These are phyloP conservation scores for Tulasnella sp. DNA, from an alignment of 768 basidiomycete genomes.

Conservation along the genomic window DNA sequence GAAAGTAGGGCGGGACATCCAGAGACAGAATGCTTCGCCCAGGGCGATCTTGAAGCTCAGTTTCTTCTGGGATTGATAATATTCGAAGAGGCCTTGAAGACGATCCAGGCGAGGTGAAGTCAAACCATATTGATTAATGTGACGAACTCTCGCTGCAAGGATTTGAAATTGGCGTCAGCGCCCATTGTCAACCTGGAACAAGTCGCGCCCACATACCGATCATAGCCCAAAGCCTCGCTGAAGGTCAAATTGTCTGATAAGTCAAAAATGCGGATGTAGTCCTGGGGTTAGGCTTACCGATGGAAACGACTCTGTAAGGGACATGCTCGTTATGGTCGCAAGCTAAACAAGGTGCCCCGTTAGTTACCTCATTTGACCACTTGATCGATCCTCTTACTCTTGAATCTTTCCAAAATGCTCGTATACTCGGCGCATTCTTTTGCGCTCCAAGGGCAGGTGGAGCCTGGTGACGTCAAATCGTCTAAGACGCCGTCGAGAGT, in stretches of 20 bases:
- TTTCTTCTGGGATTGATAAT: neutral
- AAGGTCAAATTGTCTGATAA: neutral
- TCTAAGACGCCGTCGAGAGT: neutral
- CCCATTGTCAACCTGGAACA: neutral
- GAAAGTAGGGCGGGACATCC: neutral
- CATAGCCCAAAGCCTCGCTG: constrained; percentile 14
- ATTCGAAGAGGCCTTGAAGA: neutral
- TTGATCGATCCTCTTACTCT: neutral
- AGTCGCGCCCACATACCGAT: neutral
- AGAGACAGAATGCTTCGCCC: neutral
- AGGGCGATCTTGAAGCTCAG: neutral
- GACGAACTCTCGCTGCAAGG: neutral
- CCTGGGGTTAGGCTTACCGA: neutral
- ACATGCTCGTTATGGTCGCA: neutral
- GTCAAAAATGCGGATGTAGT: neutral
- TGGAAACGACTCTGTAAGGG: neutral
- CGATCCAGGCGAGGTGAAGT: constrained; percentile 5
- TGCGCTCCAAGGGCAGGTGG: constrained; percentile 15
- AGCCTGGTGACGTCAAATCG: constrained; percentile 11
- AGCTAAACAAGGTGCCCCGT: neutral
- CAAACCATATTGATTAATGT: constrained; percentile 8
- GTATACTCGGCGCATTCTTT: constrained; percentile 2
- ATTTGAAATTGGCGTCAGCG: neutral
- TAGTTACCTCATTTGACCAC: neutral
- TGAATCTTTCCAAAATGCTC: neutral